Evolutionary conservation across 2,329 filamentous ascomycete genomes (phyloP), one percentile per base, ranked within the genome.

Genomic region (Aspergillus transmontanensis): DNA sequence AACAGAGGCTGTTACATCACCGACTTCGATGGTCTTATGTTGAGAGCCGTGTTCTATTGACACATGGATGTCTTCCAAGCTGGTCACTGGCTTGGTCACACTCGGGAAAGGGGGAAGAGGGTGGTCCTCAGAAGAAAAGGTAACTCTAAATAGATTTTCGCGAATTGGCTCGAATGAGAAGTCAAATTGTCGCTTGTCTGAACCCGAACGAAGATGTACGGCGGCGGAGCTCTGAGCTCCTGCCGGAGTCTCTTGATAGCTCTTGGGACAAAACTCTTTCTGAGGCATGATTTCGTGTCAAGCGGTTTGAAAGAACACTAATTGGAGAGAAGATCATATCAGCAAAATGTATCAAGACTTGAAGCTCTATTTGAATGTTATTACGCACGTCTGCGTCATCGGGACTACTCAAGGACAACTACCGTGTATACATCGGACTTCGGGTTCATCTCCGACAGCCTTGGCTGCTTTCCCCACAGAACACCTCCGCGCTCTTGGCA

Each of bases 61-160:
- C n/a, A 74, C 66, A n/a, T 73, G 73, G 19, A 70, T 65, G 19
- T 71, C 66, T 2, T 74, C 66, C 2, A 84, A 67, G 12, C 79
- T 71, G 14, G 74, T 74, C 16, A 73, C 64, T 1, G 84, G 83
- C n/a, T 80, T 79, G 9, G 74, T 74, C 6, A 86, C 82, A 60
- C 87, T 89, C 9, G 89, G 89, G 69, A 87, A 86, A 1, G 89
- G 89, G 32, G 90, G 87, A 2, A 90, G 72, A 7, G 86, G 86
- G 69, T 91, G 89, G 2, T 82, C 81, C 16, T 81, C 71, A 0
- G 89, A 89, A 1, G 85, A 83, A 71, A 91, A 91, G 0, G 87
- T 89, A 1, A 89, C 90, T 48, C 89, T 82, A 76, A 91, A 92
- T 19, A 91, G 78, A 57, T 88, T 89, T 23, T 83, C 80, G 19